A percentile compares a stretch with the other conserved stretches of the same genome.
Conservation (phyloP, 441 rosid species). For the Manihot esculenta region DNA sequence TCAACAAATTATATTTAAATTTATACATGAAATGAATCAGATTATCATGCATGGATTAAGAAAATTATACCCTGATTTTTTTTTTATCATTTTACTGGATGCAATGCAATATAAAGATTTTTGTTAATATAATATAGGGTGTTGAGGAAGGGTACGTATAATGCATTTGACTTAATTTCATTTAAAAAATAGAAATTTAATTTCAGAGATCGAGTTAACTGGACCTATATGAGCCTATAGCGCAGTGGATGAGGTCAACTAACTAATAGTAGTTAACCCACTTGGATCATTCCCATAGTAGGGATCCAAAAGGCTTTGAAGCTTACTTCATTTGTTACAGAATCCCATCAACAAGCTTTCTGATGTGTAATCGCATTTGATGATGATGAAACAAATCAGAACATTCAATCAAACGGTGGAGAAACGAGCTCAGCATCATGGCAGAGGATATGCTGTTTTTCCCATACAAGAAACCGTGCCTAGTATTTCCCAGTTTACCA, state of each 20-base stretch:
- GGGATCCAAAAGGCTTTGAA: not conserved
- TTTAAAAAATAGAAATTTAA: not conserved
- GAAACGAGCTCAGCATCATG: not conserved
- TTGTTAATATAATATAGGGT: no score
- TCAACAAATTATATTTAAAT: no score
- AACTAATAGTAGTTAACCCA: conserved; percentile 17
- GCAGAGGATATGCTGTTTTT: conserved; percentile 7
- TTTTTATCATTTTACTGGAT: no score
- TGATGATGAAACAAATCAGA: not conserved
- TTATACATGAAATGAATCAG: no score
- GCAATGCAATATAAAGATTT: no score
- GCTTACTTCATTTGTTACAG: conserved; percentile 16
- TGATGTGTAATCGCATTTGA: conserved; percentile 37
- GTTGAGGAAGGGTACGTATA: no score
- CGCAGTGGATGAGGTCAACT: not conserved
- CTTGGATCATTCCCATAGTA: conserved; percentile 9
- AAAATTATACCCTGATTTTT: no score
- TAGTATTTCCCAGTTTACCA: not conserved
- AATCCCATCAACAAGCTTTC: conserved; percentile 5
- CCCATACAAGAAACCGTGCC: conserved; percentile 16
- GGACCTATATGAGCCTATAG: not conserved
- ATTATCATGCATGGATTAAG: no score
- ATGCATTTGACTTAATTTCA: no score
- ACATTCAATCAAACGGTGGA: conserved; percentile 23
- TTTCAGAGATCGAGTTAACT: not conserved